Evolutionary conservation across 1,284 basidiomycete genomes (phyloP), one percentile per base, ranked within the genome.

Genomic region (Afroboletus lepidellus): DNA sequence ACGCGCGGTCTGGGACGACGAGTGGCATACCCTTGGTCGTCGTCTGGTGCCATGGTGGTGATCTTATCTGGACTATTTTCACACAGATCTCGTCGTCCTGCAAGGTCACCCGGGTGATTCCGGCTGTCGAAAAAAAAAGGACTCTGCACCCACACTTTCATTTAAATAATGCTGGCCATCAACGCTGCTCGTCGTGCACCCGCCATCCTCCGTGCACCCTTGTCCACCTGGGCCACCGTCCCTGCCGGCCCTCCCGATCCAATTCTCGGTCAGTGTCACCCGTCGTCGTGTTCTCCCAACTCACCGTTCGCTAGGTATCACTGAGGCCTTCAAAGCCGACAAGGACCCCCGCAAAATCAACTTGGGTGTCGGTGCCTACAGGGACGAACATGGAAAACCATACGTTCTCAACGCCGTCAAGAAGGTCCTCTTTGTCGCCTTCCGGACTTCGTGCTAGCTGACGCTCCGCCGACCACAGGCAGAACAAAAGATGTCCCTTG

Each of bases 261-360:
- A 48, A 97, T 97, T 77, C 87, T 97, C 50, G 94, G 93, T 92
- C 60, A 54, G 58, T 56, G 47, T 43, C 2, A 30, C 20, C 15
- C 21, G 42, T 29, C 41, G 20, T 47, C 15, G 8, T 37, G 27
- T 24, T 41, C 23, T 48, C 25, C 27, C 20, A 9, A 41, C 50
- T 56, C 48, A 60, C 46, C 12, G 30, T 48, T 32, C 8, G 33
- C 20, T 45, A 81, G 92, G 92, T 61, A 85, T 97, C 54, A 88
- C 90, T 37, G 94, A 97, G 73, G 94, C 94, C 24, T 97, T 94
- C 83, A 98, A 96, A 78, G 89, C 90, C 51, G 93, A 97, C 82
- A 85, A 85, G 62, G 84, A 90, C 69, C 76, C 91, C 20, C 85
- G 87, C 64, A 99, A 99, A 76, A 98, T 98, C 72, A 99, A 99